These are phyloP conservation scores for Globisporangium nagaii DNA, from an alignment of 352 stramenopile species.

Conservation along the genomic window DNA sequence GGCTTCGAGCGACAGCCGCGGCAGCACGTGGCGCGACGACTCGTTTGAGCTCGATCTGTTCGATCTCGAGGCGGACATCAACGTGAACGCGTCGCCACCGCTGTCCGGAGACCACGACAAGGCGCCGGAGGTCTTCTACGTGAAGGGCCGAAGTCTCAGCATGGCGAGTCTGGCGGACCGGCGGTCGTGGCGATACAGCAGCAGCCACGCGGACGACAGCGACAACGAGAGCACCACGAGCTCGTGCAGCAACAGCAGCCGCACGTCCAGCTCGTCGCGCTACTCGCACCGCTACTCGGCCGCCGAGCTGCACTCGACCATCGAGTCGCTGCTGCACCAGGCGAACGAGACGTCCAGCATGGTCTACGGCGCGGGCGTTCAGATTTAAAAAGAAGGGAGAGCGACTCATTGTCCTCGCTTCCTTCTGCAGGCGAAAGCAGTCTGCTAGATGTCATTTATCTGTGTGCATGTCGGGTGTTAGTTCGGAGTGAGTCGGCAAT, in stretches of 20 bases:
- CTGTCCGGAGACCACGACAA: constrained; percentile 30
- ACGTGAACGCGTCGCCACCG: constrained; percentile 21
- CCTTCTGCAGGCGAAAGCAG: neutral
- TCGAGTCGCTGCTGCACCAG: constrained; percentile 67
- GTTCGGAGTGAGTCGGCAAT: neutral
- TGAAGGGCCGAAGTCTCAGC: constrained; percentile 33
- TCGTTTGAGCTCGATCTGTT: constrained; percentile 54
- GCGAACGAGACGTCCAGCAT: constrained; percentile 61
- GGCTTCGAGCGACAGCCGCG: constrained; percentile 42
- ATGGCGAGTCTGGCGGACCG: constrained; percentile 17
- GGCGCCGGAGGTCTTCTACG: constrained; percentile 25
- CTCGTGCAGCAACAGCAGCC: constrained; percentile 27
- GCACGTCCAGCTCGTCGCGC: constrained; percentile 22
- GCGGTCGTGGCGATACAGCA: constrained; percentile 28
- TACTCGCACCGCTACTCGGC: constrained; percentile 47
- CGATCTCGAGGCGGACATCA: constrained; percentile 46
- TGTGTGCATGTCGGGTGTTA: neutral
- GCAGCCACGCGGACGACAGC: constrained; percentile 18
- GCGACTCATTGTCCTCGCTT: too few relatives aligned
- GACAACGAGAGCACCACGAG: constrained; percentile 50
- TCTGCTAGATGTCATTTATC: neutral
- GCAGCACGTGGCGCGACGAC: constrained; percentile 53
- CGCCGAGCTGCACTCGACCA: constrained; percentile 59
- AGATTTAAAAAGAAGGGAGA: constrained; percentile 1
- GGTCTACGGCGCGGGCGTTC: constrained; percentile 20